Evolutionary conservation across 2,329 filamentous ascomycete species (phyloP), one percentile per base, ranked within the genome.

Genomic region (Fusarium subglutinans): DNA sequence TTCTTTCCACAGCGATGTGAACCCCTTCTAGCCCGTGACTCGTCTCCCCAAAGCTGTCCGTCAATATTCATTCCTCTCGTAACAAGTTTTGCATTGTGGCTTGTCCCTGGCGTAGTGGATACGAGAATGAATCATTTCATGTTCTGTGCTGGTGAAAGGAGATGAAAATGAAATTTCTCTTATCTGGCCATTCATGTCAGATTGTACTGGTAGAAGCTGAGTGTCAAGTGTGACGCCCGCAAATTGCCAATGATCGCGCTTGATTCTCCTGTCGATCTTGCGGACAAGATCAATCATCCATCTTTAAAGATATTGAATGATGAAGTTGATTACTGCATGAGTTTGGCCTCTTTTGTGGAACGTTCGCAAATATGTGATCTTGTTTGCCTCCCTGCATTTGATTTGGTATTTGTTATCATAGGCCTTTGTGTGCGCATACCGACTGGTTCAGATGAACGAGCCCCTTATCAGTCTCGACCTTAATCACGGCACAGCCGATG

Each of bases 231-330:
- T 43, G 61, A 63, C 26, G 47, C 45, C n/a, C 54, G 17, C 33
- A 41, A 58, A 43, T 40, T 51, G 28, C 72, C 43, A 43, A 53
- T 69, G 66, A 72, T 73, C 73, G 63, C 48, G 45, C 44, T 55
- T 66, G 26, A 72, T 77, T 71, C 73, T 78, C 74, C 73, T 78
- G 76, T 74, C 66, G 76, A 78, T 78, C 76, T 65, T 35, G 38
- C 40, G n/a, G 64, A 64, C 48, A 50, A 68, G 63, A 68, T 72
- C 62, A 57, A 44, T 55, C 55, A 37, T 59, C 48, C 59, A 58
- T 68, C 48, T 56, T 38, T 58, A 43, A 22, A 24, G 18, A 18
- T 22, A 26, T 43, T 68, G n/a, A 40, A 68, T 64, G 62, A 73
- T 63, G 48, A 47, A 63, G 43, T 56, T 70, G 40, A 71, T 61